A percentile compares a stretch with the other conserved stretches of the same genome.
These are phyloP conservation scores for Scedosporium boydii DNA, from an alignment of 2,329 filamentous ascomycete genomes.

Conservation along the genomic window DNA sequence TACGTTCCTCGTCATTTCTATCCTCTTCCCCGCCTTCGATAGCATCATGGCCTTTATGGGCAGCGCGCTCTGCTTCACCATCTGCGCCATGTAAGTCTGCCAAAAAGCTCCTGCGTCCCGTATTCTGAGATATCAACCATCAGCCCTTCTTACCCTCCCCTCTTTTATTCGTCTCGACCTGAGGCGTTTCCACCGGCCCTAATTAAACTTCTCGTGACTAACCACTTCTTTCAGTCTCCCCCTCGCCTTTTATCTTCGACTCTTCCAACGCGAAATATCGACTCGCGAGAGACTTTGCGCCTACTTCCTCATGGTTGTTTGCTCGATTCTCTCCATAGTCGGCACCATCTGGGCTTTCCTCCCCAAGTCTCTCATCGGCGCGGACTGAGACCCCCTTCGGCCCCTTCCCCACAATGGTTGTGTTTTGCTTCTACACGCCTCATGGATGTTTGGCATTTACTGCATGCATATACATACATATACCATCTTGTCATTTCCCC, in stretches of 20 bases:
- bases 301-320: constrained; percentile 61
- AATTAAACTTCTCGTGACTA: too few relatives aligned
- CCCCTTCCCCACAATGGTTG: neutral
- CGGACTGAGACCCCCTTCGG: constrained; percentile 22
- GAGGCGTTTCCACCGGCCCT: neutral
- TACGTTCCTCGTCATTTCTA: constrained; percentile 66
- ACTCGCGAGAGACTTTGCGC: constrained; percentile 53
- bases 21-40: constrained; percentile 67
- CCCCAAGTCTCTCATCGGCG: constrained; percentile 64
- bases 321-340: constrained; percentile 58
- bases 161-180: neutral
- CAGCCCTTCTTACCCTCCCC: neutral
- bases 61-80: constrained; percentile 81
- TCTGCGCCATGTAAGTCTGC: constrained; percentile 64
- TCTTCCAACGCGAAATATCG: constrained; percentile 68
- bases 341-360: constrained; percentile 86
- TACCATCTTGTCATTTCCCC: neutral
- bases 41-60: constrained; percentile 88
- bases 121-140: neutral
- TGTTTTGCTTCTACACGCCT: neutral
- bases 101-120: neutral
- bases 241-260: constrained; percentile 78
- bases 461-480: neutral
- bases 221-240: constrained; percentile 45
- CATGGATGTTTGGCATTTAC: neutral